Evolutionary conservation across 2,329 filamentous ascomycete genomes (phyloP), one percentile per base, ranked within the genome.

Genomic region (Colletotrichum ledebouriae): DNA sequence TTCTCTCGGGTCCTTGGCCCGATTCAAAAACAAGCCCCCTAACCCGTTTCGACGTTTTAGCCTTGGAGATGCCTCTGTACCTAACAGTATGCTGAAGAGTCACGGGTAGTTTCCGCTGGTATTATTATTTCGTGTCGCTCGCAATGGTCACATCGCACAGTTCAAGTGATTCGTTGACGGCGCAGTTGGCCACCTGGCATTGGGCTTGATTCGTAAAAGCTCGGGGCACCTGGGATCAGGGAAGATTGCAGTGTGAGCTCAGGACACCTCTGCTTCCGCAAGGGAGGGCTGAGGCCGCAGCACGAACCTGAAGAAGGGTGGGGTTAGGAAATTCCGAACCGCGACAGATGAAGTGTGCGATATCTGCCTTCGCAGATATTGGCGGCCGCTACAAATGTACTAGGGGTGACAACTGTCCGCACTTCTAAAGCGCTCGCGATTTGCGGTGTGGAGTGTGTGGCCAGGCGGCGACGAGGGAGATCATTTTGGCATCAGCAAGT

Each of bases 181-280:
- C 44, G 29, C 55, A 65, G 55, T 22, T 66, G 22, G 37, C 49
- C 58, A 46, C 33, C 9, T 57, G 25, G 17, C 44, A 50, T 39
- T 47, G 55, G 37, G 46, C 57, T 69, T 67, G 63, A 67, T 58
- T 67, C 67, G 63, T 67, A 58, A 56, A 63, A 61, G 61, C 57
- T 61, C 58, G 60, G 64, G 49, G 25, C 25, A 33, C 9, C 55
- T 37, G n/a, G 66, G 66, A 62, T 69, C 62, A 69, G 63, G 63
- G 57, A 12, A 49, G 39, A 50, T n/a, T 55, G 52, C 25, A 11
- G 13, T 57, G 57, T 41, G 25, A 67, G 64, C 52, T 58, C 52
- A 44, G 59, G 50, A 52, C 53, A 20, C 52, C 22, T 25, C 59
- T 58, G 46, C 29, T 25, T 66, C 33, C 33, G 49, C 29, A 52